phyloP scores from a whole-genome alignment of 208 protist species.

The Crithidia sp. region DNA sequence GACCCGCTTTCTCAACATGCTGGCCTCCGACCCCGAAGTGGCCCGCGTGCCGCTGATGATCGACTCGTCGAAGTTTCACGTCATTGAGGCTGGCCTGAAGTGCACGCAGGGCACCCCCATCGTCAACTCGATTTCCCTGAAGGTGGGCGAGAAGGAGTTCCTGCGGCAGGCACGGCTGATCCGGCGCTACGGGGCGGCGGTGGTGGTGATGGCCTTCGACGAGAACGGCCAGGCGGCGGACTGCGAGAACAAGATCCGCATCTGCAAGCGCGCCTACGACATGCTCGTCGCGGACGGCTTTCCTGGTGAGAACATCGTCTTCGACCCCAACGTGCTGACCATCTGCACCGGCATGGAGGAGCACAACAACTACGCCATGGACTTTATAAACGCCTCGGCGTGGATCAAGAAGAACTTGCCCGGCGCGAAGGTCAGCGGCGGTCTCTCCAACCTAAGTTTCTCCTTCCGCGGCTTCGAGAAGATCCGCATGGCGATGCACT shows the following conservation, averaged over 20 bases:
- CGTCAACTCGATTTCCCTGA: slow-evolving; percentile 97
- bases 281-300: slow-evolving; percentile 87
- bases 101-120: slow-evolving; percentile 96
- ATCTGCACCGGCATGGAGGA: slow-evolving; percentile 97
- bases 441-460: slow-evolving; percentile 97
- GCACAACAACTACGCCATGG: slow-evolving; percentile 96
- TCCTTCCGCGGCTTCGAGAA: slow-evolving; percentile 94
- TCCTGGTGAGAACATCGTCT: slow-evolving; percentile 95
- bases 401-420: slow-evolving; percentile 89
- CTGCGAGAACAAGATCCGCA: slow-evolving; percentile 88
- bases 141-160: slow-evolving; percentile 96
- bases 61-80: slow-evolving; percentile 96
- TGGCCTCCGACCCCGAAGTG: slow-evolving; percentile 95
- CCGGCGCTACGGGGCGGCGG: slow-evolving; percentile 92
- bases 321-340: slow-evolving; percentile 98
- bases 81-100: slow-evolving; percentile 94
- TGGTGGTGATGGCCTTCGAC: slow-evolving; percentile 96
- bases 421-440: slow-evolving; percentile 89
- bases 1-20: slow-evolving; percentile 93
- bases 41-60: slow-evolving; percentile 95
- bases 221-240: slow-evolving; percentile 95
- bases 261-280: slow-evolving; percentile 95
- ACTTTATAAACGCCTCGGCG: slow-evolving; percentile 94
- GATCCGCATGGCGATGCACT: slow-evolving; percentile 92
- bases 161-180: slow-evolving; percentile 90